Evolutionary conservation across 768 basidiomycete species (phyloP).

Genomic region (Udeniomyces megalosporus): DNA sequence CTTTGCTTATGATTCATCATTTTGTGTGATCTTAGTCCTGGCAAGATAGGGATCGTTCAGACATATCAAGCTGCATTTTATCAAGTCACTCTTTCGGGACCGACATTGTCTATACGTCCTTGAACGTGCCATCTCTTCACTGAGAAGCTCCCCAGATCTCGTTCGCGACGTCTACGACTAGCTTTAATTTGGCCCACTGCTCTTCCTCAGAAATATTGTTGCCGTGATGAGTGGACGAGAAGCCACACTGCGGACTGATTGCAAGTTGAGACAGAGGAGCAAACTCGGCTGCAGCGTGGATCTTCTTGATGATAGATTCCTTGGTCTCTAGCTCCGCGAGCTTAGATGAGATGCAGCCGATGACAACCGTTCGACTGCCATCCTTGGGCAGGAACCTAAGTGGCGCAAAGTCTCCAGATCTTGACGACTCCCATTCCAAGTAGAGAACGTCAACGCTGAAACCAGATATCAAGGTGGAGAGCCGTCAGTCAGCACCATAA

Average conservation of each 20-base stretch:
- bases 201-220: conserved; percentile 19
- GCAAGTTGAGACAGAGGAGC: conserved; percentile 22
- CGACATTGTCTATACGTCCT: no score
- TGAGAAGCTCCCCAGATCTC: conserved; percentile 15
- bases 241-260: conserved; percentile 21
- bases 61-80: no score
- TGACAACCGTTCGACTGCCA: conserved; percentile 15
- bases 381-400: conserved; percentile 18
- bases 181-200: conserved; percentile 16
- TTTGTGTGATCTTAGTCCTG: no score
- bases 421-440: conserved; percentile 19
- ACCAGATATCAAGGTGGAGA: no score
- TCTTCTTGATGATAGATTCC: conserved; percentile 19
- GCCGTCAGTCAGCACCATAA: conserved; percentile 3
- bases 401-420: conserved; percentile 19
- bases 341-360: conserved; percentile 21
- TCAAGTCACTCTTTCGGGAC: no score
- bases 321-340: conserved; percentile 21
- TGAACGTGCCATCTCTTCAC: no score
- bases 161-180: conserved; percentile 18
- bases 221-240: conserved; percentile 17
- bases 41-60: no score
- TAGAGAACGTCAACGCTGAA: conserved; percentile 18
- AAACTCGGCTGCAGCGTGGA: conserved; percentile 20
- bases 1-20: no score